A percentile compares a stretch with the other conserved stretches of the same genome.
Conservation (phyloP, 306 rosid species). For the Ammopiptanthus mongolicus region DNA sequence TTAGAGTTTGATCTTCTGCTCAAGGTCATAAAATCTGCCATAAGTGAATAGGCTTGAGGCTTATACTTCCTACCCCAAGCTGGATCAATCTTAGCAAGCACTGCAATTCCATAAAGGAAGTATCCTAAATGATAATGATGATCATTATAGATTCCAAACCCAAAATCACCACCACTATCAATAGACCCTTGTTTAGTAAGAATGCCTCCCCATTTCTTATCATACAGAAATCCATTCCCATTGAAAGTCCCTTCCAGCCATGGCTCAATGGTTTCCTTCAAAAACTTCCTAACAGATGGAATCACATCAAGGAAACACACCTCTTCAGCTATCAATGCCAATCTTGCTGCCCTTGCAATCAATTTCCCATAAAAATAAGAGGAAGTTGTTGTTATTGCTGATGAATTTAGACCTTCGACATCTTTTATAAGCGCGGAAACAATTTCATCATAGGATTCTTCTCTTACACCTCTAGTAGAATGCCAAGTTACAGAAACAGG, state of each 20-base stretch:
- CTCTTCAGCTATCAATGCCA: slow-evolving; percentile 89
- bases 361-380: slow-evolving; percentile 73
- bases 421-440: slow-evolving; percentile 53
- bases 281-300: slow-evolving; percentile 44
- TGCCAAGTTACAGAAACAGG: slow-evolving; percentile 83
- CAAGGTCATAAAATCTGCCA: slow-evolving; percentile 63
- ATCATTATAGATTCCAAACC: slow-evolving; percentile 75
- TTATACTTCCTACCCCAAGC: slow-evolving; percentile 69
- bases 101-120: slow-evolving; percentile 76
- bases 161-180: slow-evolving; percentile 71
- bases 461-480: slow-evolving; percentile 50
- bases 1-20: slow-evolving; percentile 30
- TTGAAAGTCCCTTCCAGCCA: slow-evolving; percentile 71
- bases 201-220: slow-evolving; percentile 81
- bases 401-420: slow-evolving; percentile 47
- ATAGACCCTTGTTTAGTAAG: slow-evolving; percentile 66
- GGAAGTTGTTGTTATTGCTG: slow-evolving; percentile 37
- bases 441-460: slow-evolving; percentile 47
- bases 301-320: slow-evolving; percentile 49
- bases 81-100: slow-evolving; percentile 79
- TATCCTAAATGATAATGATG: slow-evolving; percentile 86
- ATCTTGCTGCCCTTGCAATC: slow-evolving; percentile 77
- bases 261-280: slow-evolving; percentile 72
- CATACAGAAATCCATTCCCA: slow-evolving; percentile 81
- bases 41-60: slow-evolving; percentile 62